A percentile compares a stretch with the other conserved stretches of the same genome.
phyloP scores from a whole-genome alignment of 768 basidiomycete species.

The Lentinula edodes region DNA sequence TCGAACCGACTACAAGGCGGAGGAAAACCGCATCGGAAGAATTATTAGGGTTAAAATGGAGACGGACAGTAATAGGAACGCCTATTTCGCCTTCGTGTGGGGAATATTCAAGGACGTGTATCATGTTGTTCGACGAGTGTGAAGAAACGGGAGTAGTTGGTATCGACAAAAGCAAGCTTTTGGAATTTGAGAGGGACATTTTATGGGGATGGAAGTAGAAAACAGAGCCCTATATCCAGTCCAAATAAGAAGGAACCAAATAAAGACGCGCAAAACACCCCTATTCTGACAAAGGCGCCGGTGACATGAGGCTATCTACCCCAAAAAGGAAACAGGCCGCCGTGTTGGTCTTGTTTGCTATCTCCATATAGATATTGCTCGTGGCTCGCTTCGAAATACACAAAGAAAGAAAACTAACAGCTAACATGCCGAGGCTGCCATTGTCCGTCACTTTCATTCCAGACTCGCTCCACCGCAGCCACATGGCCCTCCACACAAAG shows the following conservation, averaged over 20 bases:
- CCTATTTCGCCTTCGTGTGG: slow-evolving; percentile 62
- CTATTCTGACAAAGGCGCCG: background rate
- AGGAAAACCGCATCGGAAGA: slow-evolving; percentile 52
- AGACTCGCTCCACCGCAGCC: slow-evolving; percentile 63
- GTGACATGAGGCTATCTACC: background rate
- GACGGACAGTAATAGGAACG: slow-evolving; percentile 57
- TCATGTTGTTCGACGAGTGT: slow-evolving; percentile 29
- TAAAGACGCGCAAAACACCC: background rate
- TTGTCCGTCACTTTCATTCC: slow-evolving; percentile 27
- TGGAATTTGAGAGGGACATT: background rate
- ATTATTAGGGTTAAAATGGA: slow-evolving; percentile 50
- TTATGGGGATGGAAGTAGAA: slow-evolving; percentile 2
- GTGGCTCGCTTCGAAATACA: background rate
- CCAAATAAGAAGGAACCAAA: background rate
- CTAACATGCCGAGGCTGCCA: slow-evolving; percentile 53
- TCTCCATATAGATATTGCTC: background rate
- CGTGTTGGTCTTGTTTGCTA: slow-evolving; percentile 6
- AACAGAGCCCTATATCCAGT: background rate
- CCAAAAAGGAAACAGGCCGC: background rate
- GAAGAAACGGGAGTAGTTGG: slow-evolving; percentile 31
- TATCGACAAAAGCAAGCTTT: background rate
- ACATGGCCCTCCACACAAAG: slow-evolving; percentile 66
- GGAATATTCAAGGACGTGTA: slow-evolving; percentile 61
- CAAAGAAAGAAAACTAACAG: slow-evolving; percentile 22
- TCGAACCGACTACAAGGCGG: slow-evolving; percentile 68